Base-by-base conservation (phyloP, 2,329 filamentous ascomycete genomes). In the Alternaria dauci region DNA sequence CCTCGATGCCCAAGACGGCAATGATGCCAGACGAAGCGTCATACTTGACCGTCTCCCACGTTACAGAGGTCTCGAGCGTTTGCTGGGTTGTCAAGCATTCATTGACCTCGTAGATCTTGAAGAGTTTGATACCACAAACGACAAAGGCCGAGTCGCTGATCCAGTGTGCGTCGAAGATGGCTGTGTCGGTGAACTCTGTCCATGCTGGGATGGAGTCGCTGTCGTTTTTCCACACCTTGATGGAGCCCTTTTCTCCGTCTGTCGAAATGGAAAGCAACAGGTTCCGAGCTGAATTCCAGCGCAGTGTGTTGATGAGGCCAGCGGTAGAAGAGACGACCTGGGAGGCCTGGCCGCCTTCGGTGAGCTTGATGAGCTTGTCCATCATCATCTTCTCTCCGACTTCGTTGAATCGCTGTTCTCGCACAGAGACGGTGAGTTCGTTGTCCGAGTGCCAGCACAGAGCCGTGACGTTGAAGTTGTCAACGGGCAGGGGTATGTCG, bases 101-200 rank as follows among this genome's bases (percentile, higher is more conserved):
- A 28, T 63, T 66, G 23, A 81, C 71, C 18, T 78, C 71, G 67
- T 80, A 81, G 4, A 78, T 71, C 26, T 77, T 75, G 53, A 81
- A 74, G 3, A 79, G 68, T 23, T 77, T 70, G 8, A 78, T 76
- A 11, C 82, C 81, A 54, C 79, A 81, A 11, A 83, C 79, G 9
- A 81, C 73, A 61, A 84, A 82, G 2, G 73, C 72, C 3, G 78
- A 75, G 14, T 81, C 77, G 44, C 71, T 78, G 41, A 78, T 79
- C 81, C 82, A 83, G 12, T 77, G 75, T 1, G 79, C 81, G 58
- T 83, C 82, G 26, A 79, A 71, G 2, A 82, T 76, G 54, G 74
- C 74, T 5, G 76, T 74, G 23, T 81, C 78, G 9, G 77, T 78
- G 50, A 81, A 81, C 18, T 78, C 72, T 25, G 74, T 76, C 76